A percentile compares a stretch with the other conserved stretches of the same genome.
phyloP scores from a whole-genome alignment of 2,329 filamentous ascomycete species.

The Aureobasidium pullulans region DNA sequence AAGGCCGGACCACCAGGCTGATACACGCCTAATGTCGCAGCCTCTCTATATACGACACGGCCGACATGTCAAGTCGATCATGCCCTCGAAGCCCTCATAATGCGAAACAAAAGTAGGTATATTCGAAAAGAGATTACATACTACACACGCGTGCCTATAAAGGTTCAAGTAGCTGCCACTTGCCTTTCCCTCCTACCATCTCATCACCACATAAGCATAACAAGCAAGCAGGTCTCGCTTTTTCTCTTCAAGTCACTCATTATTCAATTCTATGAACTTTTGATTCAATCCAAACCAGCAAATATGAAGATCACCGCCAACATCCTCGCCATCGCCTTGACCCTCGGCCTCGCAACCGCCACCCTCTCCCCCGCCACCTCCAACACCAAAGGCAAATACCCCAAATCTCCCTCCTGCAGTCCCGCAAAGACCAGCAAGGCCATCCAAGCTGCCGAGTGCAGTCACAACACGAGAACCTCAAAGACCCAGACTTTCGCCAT shows the following conservation, averaged over 20 bases:
- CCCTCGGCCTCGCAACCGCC: slow-evolving; percentile 21
- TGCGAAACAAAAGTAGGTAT: neutral
- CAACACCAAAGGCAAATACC: slow-evolving; percentile 31
- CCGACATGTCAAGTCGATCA: neutral
- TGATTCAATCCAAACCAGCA: neutral
- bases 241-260: neutral
- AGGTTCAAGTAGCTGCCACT: neutral
- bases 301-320: slow-evolving; percentile 5
- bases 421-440: slow-evolving; percentile 28
- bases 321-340: slow-evolving; percentile 10
- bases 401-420: slow-evolving; percentile 22
- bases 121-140: neutral
- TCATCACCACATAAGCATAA: neutral
- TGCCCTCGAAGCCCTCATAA: neutral
- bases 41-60: neutral
- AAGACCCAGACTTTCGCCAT: slow-evolving; percentile 33
- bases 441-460: slow-evolving; percentile 38
- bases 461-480: slow-evolving; percentile 33
- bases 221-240: slow-evolving; percentile 7
- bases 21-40: slow-evolving; percentile 2
- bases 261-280: neutral
- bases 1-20: neutral
- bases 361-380: slow-evolving; percentile 31
- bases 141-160: neutral
- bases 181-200: neutral